Evolutionary conservation across 345 rosid genomes (phyloP), one percentile per base, ranked within the genome.

Genomic region (Lepidium sativum): DNA sequence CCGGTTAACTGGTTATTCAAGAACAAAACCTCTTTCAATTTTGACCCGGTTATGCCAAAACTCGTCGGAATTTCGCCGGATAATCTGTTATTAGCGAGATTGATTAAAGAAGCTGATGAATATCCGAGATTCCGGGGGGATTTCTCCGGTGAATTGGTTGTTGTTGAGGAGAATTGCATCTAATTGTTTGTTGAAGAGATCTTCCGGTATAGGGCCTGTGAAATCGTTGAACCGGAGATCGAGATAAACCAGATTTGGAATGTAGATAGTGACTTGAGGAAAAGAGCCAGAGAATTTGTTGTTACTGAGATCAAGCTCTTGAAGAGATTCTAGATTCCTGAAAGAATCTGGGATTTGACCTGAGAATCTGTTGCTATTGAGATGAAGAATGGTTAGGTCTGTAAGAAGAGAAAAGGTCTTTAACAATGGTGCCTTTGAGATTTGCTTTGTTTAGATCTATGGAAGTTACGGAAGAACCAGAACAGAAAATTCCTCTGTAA

Each of bases 391-490:
- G 29, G 84, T 76, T 62, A 92, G 20, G 49, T 80, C 91, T 0
- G 86, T 41, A 31, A 92, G 88, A 6, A 65, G 21, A 62, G 88
- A 79, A 23, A 23, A 92, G 86, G 31, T 89, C 94, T 16, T 61
- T 59, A n/a, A 84, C 96, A 11, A 92, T 78, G 50, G 15, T 79
- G 47, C 97, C 98, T 60, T 62, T 82, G 5, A 92, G 91, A 79
- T 89, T 86, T 44, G 84, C 96, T 56, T 59, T 82, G 80, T 92
- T 92, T 70, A 92, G 98, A 84, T 92, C 98, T 72, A 92, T 82
- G 54, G 80, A 62, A 4, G 47, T 71, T 12, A 55, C 57, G 9
- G 12, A 48, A 0, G 75, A 43, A 21, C 71, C 75, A 6, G 83
- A 69, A 75, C 97, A 92, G 45, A 84, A 92, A 0, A 92, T 65